phyloP scores from a whole-genome alignment of 805 yeast genomes.

The Hanseniaspora meyeri region DNA sequence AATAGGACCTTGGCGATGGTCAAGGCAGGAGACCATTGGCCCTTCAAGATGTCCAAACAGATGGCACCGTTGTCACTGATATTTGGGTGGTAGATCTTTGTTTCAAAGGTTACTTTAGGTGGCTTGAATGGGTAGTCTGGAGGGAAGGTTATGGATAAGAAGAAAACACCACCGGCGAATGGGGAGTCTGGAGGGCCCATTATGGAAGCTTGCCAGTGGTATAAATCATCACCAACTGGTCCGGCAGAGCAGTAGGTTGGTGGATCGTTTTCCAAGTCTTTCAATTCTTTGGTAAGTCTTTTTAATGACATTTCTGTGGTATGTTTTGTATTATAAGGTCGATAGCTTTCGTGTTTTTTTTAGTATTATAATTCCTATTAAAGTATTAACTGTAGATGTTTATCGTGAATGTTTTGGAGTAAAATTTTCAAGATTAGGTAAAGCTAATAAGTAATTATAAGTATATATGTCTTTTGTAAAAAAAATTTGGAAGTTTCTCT shows the following conservation, averaged over 20 bases:
- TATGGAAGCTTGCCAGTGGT: slow-evolving; percentile 99
- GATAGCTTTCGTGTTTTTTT: not conserved
- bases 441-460: too few relatives aligned
- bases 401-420: not conserved
- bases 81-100: slow-evolving; percentile 95
- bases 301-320: slow-evolving; percentile 60
- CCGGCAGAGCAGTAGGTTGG: slow-evolving; percentile 99
- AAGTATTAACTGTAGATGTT: not conserved
- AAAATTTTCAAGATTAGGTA: too few relatives aligned
- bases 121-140: slow-evolving; percentile 99
- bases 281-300: slow-evolving; percentile 90
- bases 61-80: slow-evolving; percentile 92
- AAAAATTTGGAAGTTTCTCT: too few relatives aligned
- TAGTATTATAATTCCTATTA: not conserved
- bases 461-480: too few relatives aligned
- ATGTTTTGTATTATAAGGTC: not conserved
- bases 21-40: slow-evolving; percentile 98
- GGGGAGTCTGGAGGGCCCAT: slow-evolving; percentile 98
- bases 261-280: slow-evolving; percentile 95
- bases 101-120: slow-evolving; percentile 84
- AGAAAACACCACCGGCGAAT: slow-evolving; percentile 84
- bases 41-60: slow-evolving; percentile 91
- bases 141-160: slow-evolving; percentile 93
- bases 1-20: slow-evolving; percentile 90
- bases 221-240: slow-evolving; percentile 93